These are phyloP conservation scores for Xerocomus spinulosus DNA, from an alignment of 768 basidiomycete species.

Conservation along the genomic window DNA sequence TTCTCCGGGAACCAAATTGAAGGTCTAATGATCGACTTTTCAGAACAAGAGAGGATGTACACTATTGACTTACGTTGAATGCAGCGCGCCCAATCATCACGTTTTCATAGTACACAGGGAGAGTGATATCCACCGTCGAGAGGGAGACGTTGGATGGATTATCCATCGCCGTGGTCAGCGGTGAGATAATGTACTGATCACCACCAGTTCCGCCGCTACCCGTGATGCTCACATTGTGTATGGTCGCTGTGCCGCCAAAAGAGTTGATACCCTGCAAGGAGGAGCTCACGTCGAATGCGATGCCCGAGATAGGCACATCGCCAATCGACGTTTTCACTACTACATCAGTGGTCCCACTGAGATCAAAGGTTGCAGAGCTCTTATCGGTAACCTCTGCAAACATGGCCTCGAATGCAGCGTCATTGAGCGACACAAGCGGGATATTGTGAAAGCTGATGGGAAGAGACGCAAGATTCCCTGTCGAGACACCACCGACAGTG, in stretches of 20 bases:
- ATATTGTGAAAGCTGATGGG: conserved; percentile 52
- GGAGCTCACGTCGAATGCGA: conserved; percentile 59
- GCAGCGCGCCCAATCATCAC: conserved; percentile 55
- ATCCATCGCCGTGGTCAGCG: conserved; percentile 51
- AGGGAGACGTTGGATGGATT: conserved; percentile 70
- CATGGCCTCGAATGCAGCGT: conserved; percentile 50
- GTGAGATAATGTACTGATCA: conserved; percentile 52
- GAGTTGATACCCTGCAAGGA: conserved; percentile 54
- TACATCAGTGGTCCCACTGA: conserved; percentile 57
- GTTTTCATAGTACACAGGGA: conserved; percentile 55
- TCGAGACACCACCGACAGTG: conserved; percentile 59
- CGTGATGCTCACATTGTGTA: conserved; percentile 54
- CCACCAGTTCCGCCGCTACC: conserved; percentile 66
- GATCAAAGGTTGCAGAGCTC: conserved; percentile 38
- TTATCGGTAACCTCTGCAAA: conserved; percentile 57
- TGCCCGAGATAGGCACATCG: conserved; percentile 58
- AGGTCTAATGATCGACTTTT: conserved; percentile 36
- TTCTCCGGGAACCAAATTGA: conserved; percentile 54
- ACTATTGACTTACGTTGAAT: conserved; percentile 48
- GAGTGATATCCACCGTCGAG: conserved; percentile 49
- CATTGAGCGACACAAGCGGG: conserved; percentile 52
- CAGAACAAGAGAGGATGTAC: background rate
- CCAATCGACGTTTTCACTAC: conserved; percentile 60
- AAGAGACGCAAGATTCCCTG: conserved; percentile 61
- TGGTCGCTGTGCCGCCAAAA: conserved; percentile 48